Conservation (phyloP, 495 filamentous ascomycete genomes). For the Penicillium samsonianum region DNA sequence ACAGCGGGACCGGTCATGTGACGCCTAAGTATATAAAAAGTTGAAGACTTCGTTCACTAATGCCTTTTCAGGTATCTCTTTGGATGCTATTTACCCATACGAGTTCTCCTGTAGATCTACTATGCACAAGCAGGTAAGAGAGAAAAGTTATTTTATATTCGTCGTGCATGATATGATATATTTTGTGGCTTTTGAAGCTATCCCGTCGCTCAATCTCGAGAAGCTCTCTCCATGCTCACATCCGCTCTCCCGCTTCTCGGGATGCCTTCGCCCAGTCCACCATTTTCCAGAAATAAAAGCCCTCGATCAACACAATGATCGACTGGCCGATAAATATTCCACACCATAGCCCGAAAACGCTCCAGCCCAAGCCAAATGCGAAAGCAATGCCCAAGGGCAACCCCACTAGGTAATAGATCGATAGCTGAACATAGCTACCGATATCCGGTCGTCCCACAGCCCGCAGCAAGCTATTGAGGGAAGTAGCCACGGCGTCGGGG, state of each 20-base stretch:
- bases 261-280: constrained; percentile 20
- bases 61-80: too few species aligned
- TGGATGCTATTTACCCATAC: too few species aligned
- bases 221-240: not conserved
- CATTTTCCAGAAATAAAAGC: constrained; percentile 18
- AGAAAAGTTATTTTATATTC: not conserved
- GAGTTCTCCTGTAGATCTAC: not conserved
- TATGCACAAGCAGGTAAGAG: not conserved
- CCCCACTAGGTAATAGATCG: constrained; percentile 19
- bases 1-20: constrained; percentile 30
- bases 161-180: not conserved
- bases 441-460: constrained; percentile 22
- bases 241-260: constrained; percentile 8
- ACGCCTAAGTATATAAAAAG: constrained; percentile 7
- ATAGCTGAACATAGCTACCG: constrained; percentile 16
- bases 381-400: constrained; percentile 24
- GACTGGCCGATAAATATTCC: constrained; percentile 21
- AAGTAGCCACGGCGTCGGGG: constrained; percentile 29
- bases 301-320: constrained; percentile 11
- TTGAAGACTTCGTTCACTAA: not conserved
- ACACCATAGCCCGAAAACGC: constrained; percentile 27
- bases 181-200: not conserved
- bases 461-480: constrained; percentile 25
- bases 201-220: not conserved
- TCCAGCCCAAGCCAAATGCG: constrained; percentile 25